Conservation (phyloP, 2,329 filamentous ascomycete species). For the Tolypocladium nubicola region DNA sequence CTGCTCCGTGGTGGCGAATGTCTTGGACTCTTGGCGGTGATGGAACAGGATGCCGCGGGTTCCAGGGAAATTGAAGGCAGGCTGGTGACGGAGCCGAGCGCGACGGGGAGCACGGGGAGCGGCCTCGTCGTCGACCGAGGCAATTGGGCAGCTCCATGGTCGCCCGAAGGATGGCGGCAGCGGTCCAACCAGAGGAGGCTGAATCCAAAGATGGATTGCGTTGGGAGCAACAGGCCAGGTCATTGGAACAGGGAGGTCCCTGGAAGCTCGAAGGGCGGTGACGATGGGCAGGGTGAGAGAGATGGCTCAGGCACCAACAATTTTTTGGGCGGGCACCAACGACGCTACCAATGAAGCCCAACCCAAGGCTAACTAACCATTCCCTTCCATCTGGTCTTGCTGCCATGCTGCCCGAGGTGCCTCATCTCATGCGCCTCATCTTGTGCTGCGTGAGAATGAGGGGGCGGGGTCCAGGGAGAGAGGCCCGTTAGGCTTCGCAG, state of each 20-base stretch:
- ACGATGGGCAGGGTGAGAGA: background rate
- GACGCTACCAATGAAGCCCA: background rate
- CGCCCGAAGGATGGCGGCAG: background rate
- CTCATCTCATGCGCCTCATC: background rate
- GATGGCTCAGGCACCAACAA: background rate
- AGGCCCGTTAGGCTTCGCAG: too few relatives aligned
- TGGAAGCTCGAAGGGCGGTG: background rate
- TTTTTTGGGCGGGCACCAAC: background rate
- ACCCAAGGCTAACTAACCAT: background rate
- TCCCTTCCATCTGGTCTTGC: background rate
- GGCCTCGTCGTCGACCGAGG: background rate
- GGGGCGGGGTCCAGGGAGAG: background rate
- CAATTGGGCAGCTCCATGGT: background rate
- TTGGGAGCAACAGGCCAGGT: background rate
- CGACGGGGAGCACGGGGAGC: background rate
- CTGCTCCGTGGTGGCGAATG: background rate
- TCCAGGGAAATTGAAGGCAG: background rate
- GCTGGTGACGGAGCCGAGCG: background rate
- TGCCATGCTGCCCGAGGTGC: background rate
- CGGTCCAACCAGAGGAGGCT: background rate
- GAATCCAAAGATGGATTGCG: background rate
- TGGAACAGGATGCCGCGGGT: background rate
- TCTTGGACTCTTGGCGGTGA: background rate
- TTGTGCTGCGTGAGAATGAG: background rate
- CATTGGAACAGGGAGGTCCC: background rate